Conservation (phyloP, 495 filamentous ascomycete species). For the Aspergillus ostianus region DNA sequence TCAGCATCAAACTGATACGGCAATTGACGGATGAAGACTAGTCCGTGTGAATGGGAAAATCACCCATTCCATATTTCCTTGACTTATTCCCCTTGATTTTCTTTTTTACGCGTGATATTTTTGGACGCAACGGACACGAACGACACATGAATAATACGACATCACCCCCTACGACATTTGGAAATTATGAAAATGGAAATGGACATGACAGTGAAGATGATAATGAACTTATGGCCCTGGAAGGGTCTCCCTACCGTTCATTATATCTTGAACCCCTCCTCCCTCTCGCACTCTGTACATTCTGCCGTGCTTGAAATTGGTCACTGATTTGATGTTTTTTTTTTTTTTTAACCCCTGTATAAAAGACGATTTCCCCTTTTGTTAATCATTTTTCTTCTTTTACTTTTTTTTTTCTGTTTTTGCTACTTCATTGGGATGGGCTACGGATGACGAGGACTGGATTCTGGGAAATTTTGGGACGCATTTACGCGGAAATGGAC, state of each 20-base stretch:
- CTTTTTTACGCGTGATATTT: constrained; percentile 14
- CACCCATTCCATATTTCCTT: constrained; percentile 13
- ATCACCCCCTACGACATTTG: background rate
- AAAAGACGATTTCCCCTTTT: constrained; percentile 10
- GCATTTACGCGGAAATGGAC: constrained; percentile 4
- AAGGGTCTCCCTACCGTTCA: background rate
- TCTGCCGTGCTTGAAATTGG: constrained; percentile 5
- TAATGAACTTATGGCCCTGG: constrained; percentile 1
- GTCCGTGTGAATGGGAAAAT: constrained; percentile 4
- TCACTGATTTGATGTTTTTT: constrained; percentile 2
- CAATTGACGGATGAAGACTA: constrained; percentile 51
- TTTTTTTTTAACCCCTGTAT: constrained; percentile 10
- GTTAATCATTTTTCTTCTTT: constrained; percentile 3
- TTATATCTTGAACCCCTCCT: background rate
- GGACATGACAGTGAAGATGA: background rate
- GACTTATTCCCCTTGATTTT: constrained; percentile 8
- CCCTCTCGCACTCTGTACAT: constrained; percentile 9
- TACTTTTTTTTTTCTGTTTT: constrained; percentile 3
- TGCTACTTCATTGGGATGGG: constrained; percentile 4
- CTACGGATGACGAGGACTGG: background rate
- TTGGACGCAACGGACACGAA: constrained; percentile 29
- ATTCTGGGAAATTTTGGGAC: constrained; percentile 4
- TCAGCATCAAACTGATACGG: constrained; percentile 75
- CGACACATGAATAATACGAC: constrained; percentile 35
- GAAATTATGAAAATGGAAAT: constrained; percentile 1